These are phyloP conservation scores for Diutina neorugosa DNA, from an alignment of 1,139 yeast species.

Conservation along the genomic window DNA sequence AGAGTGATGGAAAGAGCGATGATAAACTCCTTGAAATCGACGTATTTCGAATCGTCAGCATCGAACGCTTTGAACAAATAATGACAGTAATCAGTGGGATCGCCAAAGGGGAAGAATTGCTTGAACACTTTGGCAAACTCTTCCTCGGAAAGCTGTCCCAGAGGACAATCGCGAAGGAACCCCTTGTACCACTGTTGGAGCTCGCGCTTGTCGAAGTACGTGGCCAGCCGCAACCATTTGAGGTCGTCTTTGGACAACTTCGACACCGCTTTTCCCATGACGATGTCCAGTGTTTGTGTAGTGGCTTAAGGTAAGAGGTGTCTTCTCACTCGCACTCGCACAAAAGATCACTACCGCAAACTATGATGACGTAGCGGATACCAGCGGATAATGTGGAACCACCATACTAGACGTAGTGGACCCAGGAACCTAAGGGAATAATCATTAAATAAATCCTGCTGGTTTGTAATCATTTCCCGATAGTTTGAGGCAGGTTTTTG, in stretches of 20 bases:
- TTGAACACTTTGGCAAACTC: slow-evolving; percentile 88
- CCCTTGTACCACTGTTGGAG: slow-evolving; percentile 98
- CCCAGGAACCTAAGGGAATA: no score
- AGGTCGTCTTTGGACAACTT: slow-evolving; percentile 88
- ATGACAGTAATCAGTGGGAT: slow-evolving; percentile 83
- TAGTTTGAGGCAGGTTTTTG: no score
- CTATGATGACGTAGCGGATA: no score
- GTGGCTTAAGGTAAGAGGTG: not conserved
- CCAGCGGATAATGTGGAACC: no score
- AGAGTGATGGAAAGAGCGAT: slow-evolving; percentile 81
- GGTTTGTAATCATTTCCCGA: no score
- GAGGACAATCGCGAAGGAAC: slow-evolving; percentile 85
- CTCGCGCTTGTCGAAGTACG: slow-evolving; percentile 88
- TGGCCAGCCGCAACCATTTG: slow-evolving; percentile 67
- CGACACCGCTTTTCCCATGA: slow-evolving; percentile 92
- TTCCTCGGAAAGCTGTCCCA: slow-evolving; percentile 75
- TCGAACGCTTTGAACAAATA: slow-evolving; percentile 86
- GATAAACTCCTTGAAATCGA: slow-evolving; percentile 89
- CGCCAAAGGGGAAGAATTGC: slow-evolving; percentile 98
- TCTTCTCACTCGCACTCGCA: no score
- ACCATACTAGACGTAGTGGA: no score
- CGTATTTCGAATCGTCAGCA: slow-evolving; percentile 64
- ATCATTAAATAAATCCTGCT: no score
- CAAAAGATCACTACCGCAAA: no score
- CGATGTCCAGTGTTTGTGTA: not conserved